Percentiles rank a stretch among this genome's conserved stretches.
phyloP scores from a whole-genome alignment of 73 alveolate genomes.

The Stentor roeselii region DNA sequence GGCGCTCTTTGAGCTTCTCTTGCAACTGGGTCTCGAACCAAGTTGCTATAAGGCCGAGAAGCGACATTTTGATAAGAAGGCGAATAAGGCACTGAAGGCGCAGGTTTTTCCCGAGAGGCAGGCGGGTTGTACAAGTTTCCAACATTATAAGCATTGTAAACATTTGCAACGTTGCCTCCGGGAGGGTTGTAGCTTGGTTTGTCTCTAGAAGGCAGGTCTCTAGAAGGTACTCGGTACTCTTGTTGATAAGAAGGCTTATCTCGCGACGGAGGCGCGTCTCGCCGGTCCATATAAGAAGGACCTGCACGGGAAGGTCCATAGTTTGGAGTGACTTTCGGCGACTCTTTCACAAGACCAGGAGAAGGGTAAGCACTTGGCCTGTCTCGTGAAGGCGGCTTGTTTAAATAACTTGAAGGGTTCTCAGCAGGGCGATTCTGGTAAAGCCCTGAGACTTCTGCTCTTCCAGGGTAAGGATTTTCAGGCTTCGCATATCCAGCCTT shows the following conservation, averaged over 20 bases:
- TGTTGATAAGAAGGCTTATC: neutral
- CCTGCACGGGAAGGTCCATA: no score
- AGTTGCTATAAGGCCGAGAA: neutral
- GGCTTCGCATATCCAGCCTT: neutral
- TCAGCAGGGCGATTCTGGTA: neutral
- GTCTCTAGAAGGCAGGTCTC: neutral
- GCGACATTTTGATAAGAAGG: neutral
- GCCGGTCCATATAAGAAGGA: neutral
- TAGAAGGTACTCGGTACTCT: neutral
- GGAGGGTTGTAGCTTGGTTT: neutral
- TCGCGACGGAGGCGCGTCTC: neutral
- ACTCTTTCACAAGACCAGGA: neutral
- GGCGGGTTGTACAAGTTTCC: no score
- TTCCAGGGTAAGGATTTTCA: neutral
- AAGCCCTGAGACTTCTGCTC: neutral
- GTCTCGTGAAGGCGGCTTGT: conserved; percentile 1
- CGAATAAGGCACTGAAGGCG: neutral
- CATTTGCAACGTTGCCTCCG: neutral
- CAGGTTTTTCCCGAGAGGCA: neutral
- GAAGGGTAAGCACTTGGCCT: neutral
- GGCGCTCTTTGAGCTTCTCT: neutral
- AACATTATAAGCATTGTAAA: neutral
- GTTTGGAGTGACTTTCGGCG: no score
- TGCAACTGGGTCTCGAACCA: neutral
- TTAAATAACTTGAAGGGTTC: no score